These are phyloP conservation scores for Pyrus hybrid DNA, from an alignment of 331 rosid genomes.

Conservation along the genomic window DNA sequence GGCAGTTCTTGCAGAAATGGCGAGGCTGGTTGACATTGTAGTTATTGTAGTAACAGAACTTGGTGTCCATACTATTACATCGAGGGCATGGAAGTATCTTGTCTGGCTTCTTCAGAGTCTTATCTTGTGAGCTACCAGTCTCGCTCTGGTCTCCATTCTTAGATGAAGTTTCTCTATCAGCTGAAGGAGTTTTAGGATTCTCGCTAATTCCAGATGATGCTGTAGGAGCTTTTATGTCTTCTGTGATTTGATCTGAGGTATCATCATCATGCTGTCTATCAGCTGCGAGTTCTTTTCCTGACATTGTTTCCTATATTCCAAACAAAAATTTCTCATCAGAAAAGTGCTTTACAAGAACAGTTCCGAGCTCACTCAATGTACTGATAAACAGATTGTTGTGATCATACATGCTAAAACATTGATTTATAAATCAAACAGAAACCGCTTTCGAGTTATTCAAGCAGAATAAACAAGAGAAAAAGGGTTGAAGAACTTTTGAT, in stretches of 20 bases:
- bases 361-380: not conserved
- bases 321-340: conserved; percentile 4
- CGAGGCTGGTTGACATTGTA: conserved; percentile 85
- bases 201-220: conserved; percentile 37
- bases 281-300: conserved; percentile 33
- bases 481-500: not conserved
- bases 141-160: conserved; percentile 51
- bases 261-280: conserved; percentile 25
- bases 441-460: too few species aligned
- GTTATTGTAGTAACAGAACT: conserved; percentile 77
- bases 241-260: conserved; percentile 23
- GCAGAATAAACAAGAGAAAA: not conserved
- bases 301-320: conserved; percentile 33
- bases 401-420: not conserved
- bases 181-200: conserved; percentile 41
- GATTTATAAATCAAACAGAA: not conserved
- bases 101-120: conserved; percentile 58
- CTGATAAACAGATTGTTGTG: not conserved
- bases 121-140: conserved; percentile 40
- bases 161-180: conserved; percentile 36
- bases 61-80: conserved; percentile 82
- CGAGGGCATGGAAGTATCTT: conserved; percentile 68
- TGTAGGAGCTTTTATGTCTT: conserved; percentile 30
- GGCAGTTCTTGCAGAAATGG: conserved; percentile 85
- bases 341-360: not conserved